Evolutionary conservation across 805 yeast species (phyloP).

Genomic region (Candida khao-thaluensis): DNA sequence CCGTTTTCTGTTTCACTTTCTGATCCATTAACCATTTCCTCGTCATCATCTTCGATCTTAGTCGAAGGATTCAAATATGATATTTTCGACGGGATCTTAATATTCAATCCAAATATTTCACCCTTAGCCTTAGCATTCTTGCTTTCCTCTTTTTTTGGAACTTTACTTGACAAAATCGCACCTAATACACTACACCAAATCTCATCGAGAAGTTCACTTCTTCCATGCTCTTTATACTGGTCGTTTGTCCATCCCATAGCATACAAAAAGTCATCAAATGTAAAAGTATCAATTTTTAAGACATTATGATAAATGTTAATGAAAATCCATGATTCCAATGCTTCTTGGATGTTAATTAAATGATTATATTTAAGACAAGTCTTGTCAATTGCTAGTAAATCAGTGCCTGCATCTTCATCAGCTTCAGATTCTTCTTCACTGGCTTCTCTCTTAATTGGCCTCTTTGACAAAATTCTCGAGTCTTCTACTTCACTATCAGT

Average conservation of each 20-base stretch:
- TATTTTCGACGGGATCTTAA: slow-evolving; percentile 30
- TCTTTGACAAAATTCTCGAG: background rate
- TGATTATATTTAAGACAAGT: slow-evolving; percentile 12
- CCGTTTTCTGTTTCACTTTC: slow-evolving; percentile 22
- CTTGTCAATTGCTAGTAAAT: slow-evolving; percentile 13
- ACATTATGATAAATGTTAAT: slow-evolving; percentile 68
- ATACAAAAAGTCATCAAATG: slow-evolving; percentile 74
- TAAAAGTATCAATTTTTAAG: slow-evolving; percentile 64
- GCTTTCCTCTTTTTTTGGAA: slow-evolving; percentile 24
- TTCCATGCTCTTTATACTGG: slow-evolving; percentile 38
- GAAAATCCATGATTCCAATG: slow-evolving; percentile 74
- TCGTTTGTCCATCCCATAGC: slow-evolving; percentile 49
- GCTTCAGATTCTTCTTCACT: slow-evolving; percentile 3
- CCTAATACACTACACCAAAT: slow-evolving; percentile 65
- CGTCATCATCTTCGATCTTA: slow-evolving; percentile 17
- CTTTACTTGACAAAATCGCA: slow-evolving; percentile 47
- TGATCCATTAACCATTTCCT: slow-evolving; percentile 18
- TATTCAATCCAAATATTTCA: slow-evolving; percentile 30
- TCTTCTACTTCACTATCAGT: slow-evolving; percentile 11
- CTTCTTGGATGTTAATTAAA: slow-evolving; percentile 33
- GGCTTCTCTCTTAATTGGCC: background rate
- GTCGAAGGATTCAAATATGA: slow-evolving; percentile 20
- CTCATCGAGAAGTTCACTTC: slow-evolving; percentile 59
- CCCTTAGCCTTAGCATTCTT: slow-evolving; percentile 37
- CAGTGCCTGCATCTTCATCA: slow-evolving; percentile 8